Base-by-base conservation (phyloP, 2,329 filamentous ascomycete genomes). In the Beauveria asiatica region DNA sequence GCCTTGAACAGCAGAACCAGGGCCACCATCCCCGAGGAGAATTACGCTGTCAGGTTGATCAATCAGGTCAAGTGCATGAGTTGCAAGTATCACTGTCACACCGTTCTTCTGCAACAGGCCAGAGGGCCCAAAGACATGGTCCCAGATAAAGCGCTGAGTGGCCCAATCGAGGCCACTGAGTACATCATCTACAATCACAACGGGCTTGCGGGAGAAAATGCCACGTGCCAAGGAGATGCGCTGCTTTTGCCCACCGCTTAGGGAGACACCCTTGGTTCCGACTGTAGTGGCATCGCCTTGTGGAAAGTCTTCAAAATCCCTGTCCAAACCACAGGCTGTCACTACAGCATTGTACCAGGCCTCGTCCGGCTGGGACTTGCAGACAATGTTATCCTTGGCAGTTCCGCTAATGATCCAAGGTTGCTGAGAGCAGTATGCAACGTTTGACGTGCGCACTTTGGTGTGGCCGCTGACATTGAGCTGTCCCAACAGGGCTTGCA, bases 111-210 rank as follows among this genome's bases (percentile, higher is more conserved):
- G 63, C 10, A 72, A 57, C 11, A 76, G 54, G 0, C 74, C 73
- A 17, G 65, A 63, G 3, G 42, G n/a, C 1, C 70, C 69, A 55
- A 78, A 74, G 0, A 76, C 70, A 3, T 66, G 65, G 0, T 67
- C 62, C 46, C 75, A 73, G 1, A 77, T 70, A 10, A 70, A 67
- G 21, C 70, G 65, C 50, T 76, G 73, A 0, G 75, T 77, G 7
- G 72, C 65, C 10, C 69, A 65, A 51, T 75, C 73, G 1, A 75
- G 67, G 1, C 72, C 72, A 2, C 70, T 72, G 11, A 73, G 65
- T 3, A 71, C 67, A 39, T 74, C 72, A 33, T 74, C 72, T 3
- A 73, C 61, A 5, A 73, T 59, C 0, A 72, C 51, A 3, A 72
- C 53, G 2, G 59, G 37, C 9, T 64, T 65, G 21, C 64, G 57